A percentile compares a stretch with the other conserved stretches of the same genome.
Conservation (phyloP, 139 green algal species). For the Micromonas pusilla region DNA sequence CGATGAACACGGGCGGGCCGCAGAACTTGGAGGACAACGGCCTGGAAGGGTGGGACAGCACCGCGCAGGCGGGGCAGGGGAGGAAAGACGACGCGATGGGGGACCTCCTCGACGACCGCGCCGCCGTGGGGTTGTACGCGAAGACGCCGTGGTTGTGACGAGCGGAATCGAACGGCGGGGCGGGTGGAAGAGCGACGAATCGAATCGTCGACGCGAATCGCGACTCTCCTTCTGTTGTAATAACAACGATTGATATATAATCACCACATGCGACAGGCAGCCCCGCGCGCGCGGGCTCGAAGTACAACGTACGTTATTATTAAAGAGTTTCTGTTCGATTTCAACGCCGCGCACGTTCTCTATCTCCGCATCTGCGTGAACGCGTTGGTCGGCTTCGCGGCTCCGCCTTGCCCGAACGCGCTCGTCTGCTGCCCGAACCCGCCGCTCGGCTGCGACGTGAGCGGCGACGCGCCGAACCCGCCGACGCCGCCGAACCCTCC, state of each 20-base stretch:
- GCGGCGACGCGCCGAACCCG: background rate
- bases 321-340: too few species aligned
- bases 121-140: background rate
- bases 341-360: too few species aligned
- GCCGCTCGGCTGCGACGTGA: too few species aligned
- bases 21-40: background rate
- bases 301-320: too few species aligned
- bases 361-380: background rate
- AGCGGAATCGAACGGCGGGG: background rate
- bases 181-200: background rate
- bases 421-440: background rate
- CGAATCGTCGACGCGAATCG: background rate
- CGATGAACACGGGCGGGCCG: background rate
- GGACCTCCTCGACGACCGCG: conserved; percentile 1
- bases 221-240: too few species aligned
- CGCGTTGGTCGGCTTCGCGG: background rate
- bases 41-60: background rate
- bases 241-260: too few species aligned
- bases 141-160: background rate
- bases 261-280: too few species aligned
- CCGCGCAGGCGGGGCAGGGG: background rate
- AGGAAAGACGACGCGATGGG: background rate
- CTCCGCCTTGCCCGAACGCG: background rate
- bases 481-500: too few species aligned
- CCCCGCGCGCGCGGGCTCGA: too few species aligned